Evolutionary conservation across 176 grass and related monocot species (phyloP).

Genomic region (maize (Zea mays)): Zm-B73-REFERENCE-NAM-5.0 NC_050103.1:110879001-110879500

Average conservation of each 20-base stretch:
- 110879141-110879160: background rate
- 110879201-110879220: background rate
- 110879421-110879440: constrained; percentile 23
- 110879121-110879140: background rate
- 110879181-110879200: background rate
- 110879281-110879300: no score
- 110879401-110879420: background rate
- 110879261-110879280: no score
- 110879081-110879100: no score
- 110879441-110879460: background rate
- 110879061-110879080: no score
- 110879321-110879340: no score
- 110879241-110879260: no score
- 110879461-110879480: background rate
- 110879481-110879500: no score
- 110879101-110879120: background rate
- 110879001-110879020: no score
- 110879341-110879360: no score
- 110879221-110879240: background rate
- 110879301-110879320: no score
- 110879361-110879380: background rate
- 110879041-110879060: no score
- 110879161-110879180: background rate
- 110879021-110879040: no score
- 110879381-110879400: constrained; percentile 11